phyloP scores from a whole-genome alignment of 257 asterid genomes.

The Fraxinus cuspidata region DNA sequence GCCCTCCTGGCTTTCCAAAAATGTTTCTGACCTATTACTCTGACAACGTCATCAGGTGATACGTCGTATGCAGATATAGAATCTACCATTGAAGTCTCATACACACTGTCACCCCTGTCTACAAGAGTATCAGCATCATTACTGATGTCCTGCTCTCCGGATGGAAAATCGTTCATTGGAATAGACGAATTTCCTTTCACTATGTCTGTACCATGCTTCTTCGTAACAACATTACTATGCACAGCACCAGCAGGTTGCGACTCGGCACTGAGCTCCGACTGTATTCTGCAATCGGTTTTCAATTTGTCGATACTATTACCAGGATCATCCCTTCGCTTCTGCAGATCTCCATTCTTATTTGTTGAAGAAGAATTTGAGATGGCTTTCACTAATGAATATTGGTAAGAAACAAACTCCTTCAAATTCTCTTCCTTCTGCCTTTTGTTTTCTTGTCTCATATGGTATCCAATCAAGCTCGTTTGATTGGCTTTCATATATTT shows the following conservation, averaged over 20 bases:
- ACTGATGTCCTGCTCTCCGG: constrained; percentile 41
- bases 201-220: constrained; percentile 21
- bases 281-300: constrained; percentile 30
- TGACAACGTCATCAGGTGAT: constrained; percentile 80
- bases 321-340: constrained; percentile 30
- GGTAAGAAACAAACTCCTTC: constrained; percentile 30
- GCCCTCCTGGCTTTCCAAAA: constrained; percentile 95
- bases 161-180: constrained; percentile 19
- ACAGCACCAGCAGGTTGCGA: constrained; percentile 25
- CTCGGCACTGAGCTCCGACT: constrained; percentile 30
- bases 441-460: constrained; percentile 31
- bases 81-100: constrained; percentile 77
- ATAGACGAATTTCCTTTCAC: constrained; percentile 36
- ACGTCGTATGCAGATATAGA: constrained; percentile 51
- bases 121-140: constrained; percentile 42
- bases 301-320: constrained; percentile 27
- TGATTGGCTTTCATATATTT: constrained; percentile 32
- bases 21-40: constrained; percentile 72
- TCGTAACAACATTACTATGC: constrained; percentile 22
- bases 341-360: constrained; percentile 28
- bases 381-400: constrained; percentile 24
- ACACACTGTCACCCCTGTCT: constrained; percentile 52
- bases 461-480: constrained; percentile 9
- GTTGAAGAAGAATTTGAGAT: constrained; percentile 33
- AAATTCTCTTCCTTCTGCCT: constrained; percentile 35